These are phyloP conservation scores for Fomitopsis pulvina DNA, from an alignment of 768 basidiomycete genomes.

Conservation along the genomic window DNA sequence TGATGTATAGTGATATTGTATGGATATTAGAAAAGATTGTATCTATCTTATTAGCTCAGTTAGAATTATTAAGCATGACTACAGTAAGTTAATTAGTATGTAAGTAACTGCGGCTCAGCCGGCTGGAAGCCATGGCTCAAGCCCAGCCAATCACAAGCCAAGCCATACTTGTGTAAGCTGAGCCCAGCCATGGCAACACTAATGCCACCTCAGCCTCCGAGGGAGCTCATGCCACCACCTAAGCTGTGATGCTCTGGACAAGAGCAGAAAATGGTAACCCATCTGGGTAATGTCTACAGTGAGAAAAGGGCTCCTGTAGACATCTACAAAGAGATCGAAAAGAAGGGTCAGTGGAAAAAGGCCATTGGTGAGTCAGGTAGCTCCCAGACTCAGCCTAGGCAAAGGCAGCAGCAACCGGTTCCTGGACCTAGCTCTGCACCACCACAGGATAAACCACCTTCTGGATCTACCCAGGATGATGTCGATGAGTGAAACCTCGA, in stretches of 20 bases:
- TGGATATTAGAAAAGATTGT: too few species aligned
- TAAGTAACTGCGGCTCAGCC: too few species aligned
- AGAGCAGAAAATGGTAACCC: constrained; percentile 1
- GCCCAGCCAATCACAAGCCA: too few species aligned
- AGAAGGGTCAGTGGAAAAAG: constrained; percentile 4
- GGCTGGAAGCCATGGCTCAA: too few species aligned
- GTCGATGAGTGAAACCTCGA: too few species aligned
- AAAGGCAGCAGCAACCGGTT: not conserved
- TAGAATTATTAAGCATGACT: too few species aligned
- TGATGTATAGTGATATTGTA: too few species aligned
- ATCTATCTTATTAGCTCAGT: too few species aligned
- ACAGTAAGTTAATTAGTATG: too few species aligned
- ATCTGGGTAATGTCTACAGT: constrained; percentile 1
- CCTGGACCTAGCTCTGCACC: constrained; percentile 5
- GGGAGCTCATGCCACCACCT: not conserved
- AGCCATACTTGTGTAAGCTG: too few species aligned
- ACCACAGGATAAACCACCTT: not conserved
- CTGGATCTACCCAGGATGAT: not conserved
- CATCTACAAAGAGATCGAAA: constrained; percentile 5
- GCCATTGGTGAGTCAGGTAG: constrained; percentile 1
- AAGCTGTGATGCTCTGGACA: too few species aligned
- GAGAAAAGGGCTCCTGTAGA: constrained; percentile 1
- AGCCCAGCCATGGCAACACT: too few species aligned
- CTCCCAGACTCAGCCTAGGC: not conserved
- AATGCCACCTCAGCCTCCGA: not conserved